phyloP scores from a whole-genome alignment of 495 filamentous ascomycete species.

The Trichocladium uniseriatum region DNA sequence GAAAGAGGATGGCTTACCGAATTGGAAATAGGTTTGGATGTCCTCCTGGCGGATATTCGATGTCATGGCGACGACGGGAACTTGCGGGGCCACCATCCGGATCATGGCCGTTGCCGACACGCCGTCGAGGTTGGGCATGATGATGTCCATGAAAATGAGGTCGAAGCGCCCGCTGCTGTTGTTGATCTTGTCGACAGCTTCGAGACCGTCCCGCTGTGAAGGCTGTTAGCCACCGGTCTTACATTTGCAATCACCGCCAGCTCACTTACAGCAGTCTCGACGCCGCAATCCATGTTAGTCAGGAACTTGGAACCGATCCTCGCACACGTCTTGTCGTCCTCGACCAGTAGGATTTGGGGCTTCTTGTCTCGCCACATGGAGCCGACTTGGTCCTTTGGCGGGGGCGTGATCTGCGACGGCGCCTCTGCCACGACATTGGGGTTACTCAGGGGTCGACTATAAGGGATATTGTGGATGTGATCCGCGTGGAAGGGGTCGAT shows the following conservation, averaged over 20 bases:
- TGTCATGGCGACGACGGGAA: slow-evolving; percentile 96
- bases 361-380: slow-evolving; percentile 62
- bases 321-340: slow-evolving; percentile 90
- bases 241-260: background rate
- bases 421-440: slow-evolving; percentile 24
- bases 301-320: slow-evolving; percentile 93
- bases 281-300: slow-evolving; percentile 75
- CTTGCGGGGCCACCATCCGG: slow-evolving; percentile 70
- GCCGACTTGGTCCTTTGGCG: slow-evolving; percentile 25
- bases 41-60: slow-evolving; percentile 97
- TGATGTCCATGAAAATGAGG: slow-evolving; percentile 96
- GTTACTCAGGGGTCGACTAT: slow-evolving; percentile 44
- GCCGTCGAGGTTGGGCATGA: slow-evolving; percentile 94
- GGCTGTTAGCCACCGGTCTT: slow-evolving; percentile 1
- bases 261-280: slow-evolving; percentile 79
- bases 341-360: slow-evolving; percentile 83
- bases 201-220: slow-evolving; percentile 57
- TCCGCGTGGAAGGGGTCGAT: slow-evolving; percentile 94
- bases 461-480: slow-evolving; percentile 89
- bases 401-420: slow-evolving; percentile 17
- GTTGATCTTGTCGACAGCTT: slow-evolving; percentile 89
- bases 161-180: slow-evolving; percentile 69
- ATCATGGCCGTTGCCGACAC: slow-evolving; percentile 92
- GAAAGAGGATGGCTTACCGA: slow-evolving; percentile 55
- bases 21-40: slow-evolving; percentile 93